A percentile compares a stretch with the other conserved stretches of the same genome.
These are phyloP conservation scores for Wickerhamomyces bovis DNA, from an alignment of 805 yeast genomes.

Conservation along the genomic window DNA sequence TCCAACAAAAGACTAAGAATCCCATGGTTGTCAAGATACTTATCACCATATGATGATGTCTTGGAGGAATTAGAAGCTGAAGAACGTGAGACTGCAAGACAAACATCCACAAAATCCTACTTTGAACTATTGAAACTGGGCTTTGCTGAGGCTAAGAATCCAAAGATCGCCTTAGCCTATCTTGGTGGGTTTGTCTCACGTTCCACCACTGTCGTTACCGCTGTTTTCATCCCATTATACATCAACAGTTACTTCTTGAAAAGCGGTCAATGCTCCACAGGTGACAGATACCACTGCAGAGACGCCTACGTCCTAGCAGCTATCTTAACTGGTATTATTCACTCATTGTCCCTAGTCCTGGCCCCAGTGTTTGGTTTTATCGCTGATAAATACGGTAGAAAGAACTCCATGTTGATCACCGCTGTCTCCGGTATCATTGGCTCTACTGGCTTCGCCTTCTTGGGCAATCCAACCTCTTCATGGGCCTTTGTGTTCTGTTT, in stretches of 20 bases:
- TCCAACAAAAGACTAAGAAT: constrained; percentile 31
- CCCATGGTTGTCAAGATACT: constrained; percentile 20
- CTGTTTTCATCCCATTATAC: constrained; percentile 58
- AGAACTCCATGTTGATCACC: constrained; percentile 31
- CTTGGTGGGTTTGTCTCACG: constrained; percentile 59
- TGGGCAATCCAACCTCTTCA: constrained; percentile 30
- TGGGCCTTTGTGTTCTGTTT: constrained; percentile 32
- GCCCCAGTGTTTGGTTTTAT: constrained; percentile 61
- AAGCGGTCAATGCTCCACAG: constrained; percentile 42
- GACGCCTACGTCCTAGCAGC: constrained; percentile 64
- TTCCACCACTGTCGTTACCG: constrained; percentile 49
- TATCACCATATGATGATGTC: constrained; percentile 27
- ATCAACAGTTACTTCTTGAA: constrained; percentile 50
- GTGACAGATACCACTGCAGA: constrained; percentile 39
- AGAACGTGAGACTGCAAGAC: constrained; percentile 14
- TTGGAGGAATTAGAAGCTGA: constrained; percentile 28
- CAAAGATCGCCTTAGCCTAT: constrained; percentile 49
- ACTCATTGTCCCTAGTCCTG: constrained; percentile 46
- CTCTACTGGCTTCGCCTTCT: constrained; percentile 30
- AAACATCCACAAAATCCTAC: constrained; percentile 27
- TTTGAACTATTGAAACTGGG: constrained; percentile 41
- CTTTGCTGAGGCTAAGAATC: constrained; percentile 39
- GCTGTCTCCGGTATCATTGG: constrained; percentile 40
- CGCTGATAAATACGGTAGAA: constrained; percentile 42
- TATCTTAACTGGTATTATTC: constrained; percentile 62